phyloP scores from a whole-genome alignment of 306 rosid species.

The Lathyrus oleraceus region DNA sequence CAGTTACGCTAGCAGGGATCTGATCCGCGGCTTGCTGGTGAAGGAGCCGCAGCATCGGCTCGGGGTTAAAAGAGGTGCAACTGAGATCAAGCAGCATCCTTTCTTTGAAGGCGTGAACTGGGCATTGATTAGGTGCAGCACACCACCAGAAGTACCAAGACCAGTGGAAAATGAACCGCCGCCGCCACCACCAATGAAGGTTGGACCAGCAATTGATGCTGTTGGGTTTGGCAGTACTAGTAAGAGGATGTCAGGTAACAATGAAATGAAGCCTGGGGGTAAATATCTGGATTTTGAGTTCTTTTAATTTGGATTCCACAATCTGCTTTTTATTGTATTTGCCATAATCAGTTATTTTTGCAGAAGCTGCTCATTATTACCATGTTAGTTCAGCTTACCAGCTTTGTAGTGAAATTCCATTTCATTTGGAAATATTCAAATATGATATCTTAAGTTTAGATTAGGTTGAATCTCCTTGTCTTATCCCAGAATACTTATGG shows the following conservation, averaged over 20 bases:
- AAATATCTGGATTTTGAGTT: slow-evolving; percentile 97
- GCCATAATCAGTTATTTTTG: slow-evolving; percentile 39
- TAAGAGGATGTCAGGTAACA: slow-evolving; percentile 74
- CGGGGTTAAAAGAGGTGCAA: slow-evolving; percentile 95
- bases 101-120: slow-evolving; percentile 98
- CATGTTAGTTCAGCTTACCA: slow-evolving; percentile 40
- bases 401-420: slow-evolving; percentile 35
- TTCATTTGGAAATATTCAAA: slow-evolving; percentile 42
- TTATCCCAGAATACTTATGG: slow-evolving; percentile 37
- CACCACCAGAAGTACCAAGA: slow-evolving; percentile 97
- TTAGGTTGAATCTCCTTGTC: slow-evolving; percentile 32
- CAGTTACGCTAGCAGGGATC: slow-evolving; percentile 84
- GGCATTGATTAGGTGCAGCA: slow-evolving; percentile 96
- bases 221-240: slow-evolving; percentile 70
- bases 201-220: slow-evolving; percentile 51
- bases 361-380: slow-evolving; percentile 42
- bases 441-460: slow-evolving; percentile 37
- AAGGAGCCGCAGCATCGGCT: slow-evolving; percentile 97
- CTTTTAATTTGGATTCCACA: slow-evolving; percentile 64
- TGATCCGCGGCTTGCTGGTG: slow-evolving; percentile 85
- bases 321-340: slow-evolving; percentile 46
- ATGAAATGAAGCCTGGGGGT: slow-evolving; percentile 89
- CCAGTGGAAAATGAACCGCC: slow-evolving; percentile 78
- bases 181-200: slow-evolving; percentile 62
- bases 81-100: slow-evolving; percentile 96